Evolutionary conservation across 306 rosid genomes (phyloP), one percentile per base, ranked within the genome.

Genomic region (Phaseolus lunatus): DNA sequence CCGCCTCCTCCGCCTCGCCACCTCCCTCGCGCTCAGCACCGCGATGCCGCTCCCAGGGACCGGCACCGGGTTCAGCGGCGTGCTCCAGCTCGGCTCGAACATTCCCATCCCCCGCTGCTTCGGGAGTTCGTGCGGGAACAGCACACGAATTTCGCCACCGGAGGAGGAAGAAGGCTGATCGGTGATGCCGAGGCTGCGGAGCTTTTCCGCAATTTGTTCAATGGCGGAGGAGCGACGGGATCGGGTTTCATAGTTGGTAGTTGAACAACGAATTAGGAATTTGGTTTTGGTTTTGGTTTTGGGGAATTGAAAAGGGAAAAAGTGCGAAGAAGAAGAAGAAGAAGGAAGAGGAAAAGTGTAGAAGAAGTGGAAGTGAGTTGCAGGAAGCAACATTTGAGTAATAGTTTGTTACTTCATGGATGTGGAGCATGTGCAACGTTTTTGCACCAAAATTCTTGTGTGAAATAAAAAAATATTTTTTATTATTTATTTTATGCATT

Each of bases 151-250:
- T 57, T 92, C 89, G 1, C 89, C 92, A 47, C 91, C 85, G 5
- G 73, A 6, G 31, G 68, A 9, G 29, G 71, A 10, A 7, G 82
- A 43, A 12, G 59, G 50, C 22, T 77, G 84, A 14, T 92, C 97
- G 16, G 87, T 39, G 87, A 89, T 84, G 3, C 98, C 98, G 35
- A 95, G 98, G 76, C 87, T 82, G 2, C 96, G 93, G 76, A 95
- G 97, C 90, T 92, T 95, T 1, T 92, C 92, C 59, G 96, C 93
- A 12, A 94, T 90, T n/a, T 90, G 80, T 76, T 92, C 88, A 33
- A 94, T 90, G 78, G 96, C 96, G 73, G 98, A 90, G 71, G 86
- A 73, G 13, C 86, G 76, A 45, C 72, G 76, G 77, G 90, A 26
- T 45, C 61, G 84, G 56, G 87, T 0, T 58, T 70, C 43, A 59